Conservation (phyloP, 768 basidiomycete species). For the Exidia glandulosa region DNA sequence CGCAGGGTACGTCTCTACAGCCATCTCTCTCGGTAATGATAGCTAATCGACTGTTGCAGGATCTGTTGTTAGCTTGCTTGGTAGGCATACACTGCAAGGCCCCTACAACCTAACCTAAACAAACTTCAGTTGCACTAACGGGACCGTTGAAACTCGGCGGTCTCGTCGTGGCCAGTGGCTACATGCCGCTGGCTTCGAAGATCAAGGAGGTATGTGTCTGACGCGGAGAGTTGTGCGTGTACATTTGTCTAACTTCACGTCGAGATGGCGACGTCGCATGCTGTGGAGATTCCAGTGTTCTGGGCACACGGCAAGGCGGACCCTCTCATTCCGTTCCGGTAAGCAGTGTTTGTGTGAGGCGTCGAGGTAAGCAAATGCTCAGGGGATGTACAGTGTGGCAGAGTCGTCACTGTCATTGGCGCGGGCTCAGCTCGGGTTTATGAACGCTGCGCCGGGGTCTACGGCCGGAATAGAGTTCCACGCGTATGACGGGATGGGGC, state of each 20-base stretch:
- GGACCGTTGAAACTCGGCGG: conserved; percentile 46
- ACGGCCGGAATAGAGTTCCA: conserved; percentile 53
- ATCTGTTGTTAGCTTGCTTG: neutral
- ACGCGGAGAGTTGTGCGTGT: neutral
- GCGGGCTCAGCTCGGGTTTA: conserved; percentile 3
- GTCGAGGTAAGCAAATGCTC: neutral
- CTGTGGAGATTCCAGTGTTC: conserved; percentile 62
- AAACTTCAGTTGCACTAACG: neutral
- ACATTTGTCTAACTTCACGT: too few relatives aligned
- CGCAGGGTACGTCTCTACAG: conserved; percentile 46
- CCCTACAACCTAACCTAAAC: neutral
- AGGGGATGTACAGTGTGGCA: neutral
- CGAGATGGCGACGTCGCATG: conserved; percentile 34
- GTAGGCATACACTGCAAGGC: neutral
- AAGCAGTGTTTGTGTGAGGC: conserved; percentile 13
- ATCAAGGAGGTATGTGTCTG: conserved; percentile 46
- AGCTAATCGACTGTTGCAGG: neutral
- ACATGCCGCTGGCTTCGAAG: conserved; percentile 57
- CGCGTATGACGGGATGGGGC: conserved; percentile 55
- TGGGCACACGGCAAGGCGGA: conserved; percentile 79
- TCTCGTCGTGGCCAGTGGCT: conserved; percentile 63
- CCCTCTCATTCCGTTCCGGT: conserved; percentile 51
- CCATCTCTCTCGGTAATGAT: too few relatives aligned
- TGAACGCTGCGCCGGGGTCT: conserved; percentile 9
- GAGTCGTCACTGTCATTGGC: conserved; percentile 8